These are phyloP conservation scores for Penicillium sp. DNA, from an alignment of 2,329 filamentous ascomycete genomes.

Conservation along the genomic window DNA sequence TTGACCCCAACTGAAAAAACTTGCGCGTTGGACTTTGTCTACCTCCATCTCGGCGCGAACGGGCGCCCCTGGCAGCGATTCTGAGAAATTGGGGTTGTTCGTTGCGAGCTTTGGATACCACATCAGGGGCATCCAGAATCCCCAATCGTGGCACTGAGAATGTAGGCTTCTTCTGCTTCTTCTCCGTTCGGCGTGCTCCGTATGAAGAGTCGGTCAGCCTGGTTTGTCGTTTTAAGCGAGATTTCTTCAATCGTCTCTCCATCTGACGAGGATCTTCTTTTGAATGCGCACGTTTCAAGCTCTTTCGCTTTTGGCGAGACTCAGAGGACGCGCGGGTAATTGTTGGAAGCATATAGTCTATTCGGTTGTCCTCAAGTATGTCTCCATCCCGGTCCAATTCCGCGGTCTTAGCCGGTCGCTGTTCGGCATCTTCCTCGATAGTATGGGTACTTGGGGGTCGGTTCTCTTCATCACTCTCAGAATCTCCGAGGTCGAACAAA, in stretches of 20 bases:
- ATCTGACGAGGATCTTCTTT: conserved; percentile 15
- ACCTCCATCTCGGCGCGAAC: conserved; percentile 45
- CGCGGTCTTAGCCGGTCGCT: conserved; percentile 15
- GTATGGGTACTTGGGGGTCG: background rate
- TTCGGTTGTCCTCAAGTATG: conserved; percentile 40
- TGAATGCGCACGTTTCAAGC: conserved; percentile 12
- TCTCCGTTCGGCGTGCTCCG: conserved; percentile 21
- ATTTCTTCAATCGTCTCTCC: conserved; percentile 17
- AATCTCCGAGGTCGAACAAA: conserved; percentile 30
- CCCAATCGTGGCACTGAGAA: conserved; percentile 35
- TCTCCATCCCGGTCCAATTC: conserved; percentile 29
- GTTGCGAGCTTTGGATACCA: conserved; percentile 23
- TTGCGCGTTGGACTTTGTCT: conserved; percentile 51
- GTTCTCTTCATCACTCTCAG: conserved; percentile 17
- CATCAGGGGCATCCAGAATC: conserved; percentile 49
- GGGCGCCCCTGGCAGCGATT: conserved; percentile 51
- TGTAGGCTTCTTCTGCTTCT: conserved; percentile 20
- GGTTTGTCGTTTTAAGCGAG: conserved; percentile 31
- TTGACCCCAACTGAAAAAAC: conserved; percentile 49
- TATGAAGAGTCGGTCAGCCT: conserved; percentile 34
- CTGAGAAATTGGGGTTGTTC: conserved; percentile 51
- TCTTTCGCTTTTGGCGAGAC: conserved; percentile 5
- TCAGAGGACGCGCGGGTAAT: conserved; percentile 15
- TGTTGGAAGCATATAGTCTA: conserved; percentile 40
- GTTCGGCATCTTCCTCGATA: conserved; percentile 7